Base-by-base conservation (phyloP, 2,329 filamentous ascomycete genomes). In the Massarina eburnea region DNA sequence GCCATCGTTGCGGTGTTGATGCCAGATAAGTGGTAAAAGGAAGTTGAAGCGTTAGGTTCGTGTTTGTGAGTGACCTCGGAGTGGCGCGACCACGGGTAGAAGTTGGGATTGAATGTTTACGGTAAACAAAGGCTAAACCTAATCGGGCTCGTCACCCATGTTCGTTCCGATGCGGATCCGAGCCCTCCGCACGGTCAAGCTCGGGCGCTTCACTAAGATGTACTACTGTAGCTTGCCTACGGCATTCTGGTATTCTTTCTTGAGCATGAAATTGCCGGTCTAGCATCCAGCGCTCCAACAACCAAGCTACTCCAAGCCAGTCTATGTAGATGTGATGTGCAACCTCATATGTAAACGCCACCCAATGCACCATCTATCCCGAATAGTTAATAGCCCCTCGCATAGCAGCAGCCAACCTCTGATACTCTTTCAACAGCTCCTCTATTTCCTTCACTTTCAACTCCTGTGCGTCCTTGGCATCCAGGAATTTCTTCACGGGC, bases 361-460 rank as follows among this genome's bases (percentile, higher is more conserved):
- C 15, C 22, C 20, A 22, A 42, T 24, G 39, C 32, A 14, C 4
- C 8, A 22, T 4, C 20, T 32, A 45, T 20, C 38, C 19, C 61
- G 43, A 63, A 45, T 65, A 57, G 33, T 67, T 67, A 41, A 78
- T 67, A 4, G 73, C 73, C 21, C 70, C 67, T 29, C 69, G 67
- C 58, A 78, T 58, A 27, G 71, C 71, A 29, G 64, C 68, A 17
- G 74, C 75, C 42, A 78, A 57, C 41, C 75, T 58, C 45, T 73
- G 71, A 43, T 73, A 73, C 26, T 73, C 71, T 49, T 66, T 71
- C 56, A 73, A 46, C 39, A 73, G 45, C 53, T 78, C 75, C 30
- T 78, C 75, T 4, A 78, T 69, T 50, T 78, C 76, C 9, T 71
- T 74, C 35, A 78, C 43, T 58, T 66, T 74, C 52, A 78, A 49